Conservation (phyloP, 768 basidiomycete species). For the Boletus eberwhitei region DNA sequence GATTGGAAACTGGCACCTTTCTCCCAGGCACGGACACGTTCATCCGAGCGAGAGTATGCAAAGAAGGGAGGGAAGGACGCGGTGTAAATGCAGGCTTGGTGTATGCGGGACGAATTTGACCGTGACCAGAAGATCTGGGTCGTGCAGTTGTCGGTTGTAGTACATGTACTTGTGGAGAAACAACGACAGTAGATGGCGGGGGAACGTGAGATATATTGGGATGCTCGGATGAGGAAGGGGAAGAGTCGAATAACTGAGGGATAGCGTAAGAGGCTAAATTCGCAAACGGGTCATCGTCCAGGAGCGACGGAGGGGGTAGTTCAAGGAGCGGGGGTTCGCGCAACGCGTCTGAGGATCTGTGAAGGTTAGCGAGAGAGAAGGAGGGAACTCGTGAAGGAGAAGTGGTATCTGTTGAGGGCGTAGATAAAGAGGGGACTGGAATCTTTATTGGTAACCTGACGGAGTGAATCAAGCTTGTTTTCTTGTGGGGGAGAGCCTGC, state of each 20-base stretch:
- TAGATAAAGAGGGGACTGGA: background rate
- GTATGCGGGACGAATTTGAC: constrained; percentile 38
- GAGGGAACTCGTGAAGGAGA: constrained; percentile 15
- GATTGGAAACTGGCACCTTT: constrained; percentile 31
- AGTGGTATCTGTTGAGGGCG: background rate
- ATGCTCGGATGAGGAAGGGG: background rate
- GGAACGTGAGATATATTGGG: constrained; percentile 8
- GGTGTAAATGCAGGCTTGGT: constrained; percentile 40
- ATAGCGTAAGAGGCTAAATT: constrained; percentile 38
- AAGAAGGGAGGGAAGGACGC: constrained; percentile 43
- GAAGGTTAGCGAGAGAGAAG: constrained; percentile 7
- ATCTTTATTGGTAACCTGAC: background rate
- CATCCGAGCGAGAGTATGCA: constrained; percentile 37
- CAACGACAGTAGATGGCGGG: constrained; percentile 10
- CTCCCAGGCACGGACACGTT: constrained; percentile 32
- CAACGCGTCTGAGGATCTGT: background rate
- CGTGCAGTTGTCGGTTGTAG: constrained; percentile 16
- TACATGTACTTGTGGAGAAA: constrained; percentile 8
- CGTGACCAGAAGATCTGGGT: constrained; percentile 34
- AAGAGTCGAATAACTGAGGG: background rate
- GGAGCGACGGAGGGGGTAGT: constrained; percentile 26
- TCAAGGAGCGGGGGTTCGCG: background rate
- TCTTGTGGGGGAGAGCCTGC: background rate
- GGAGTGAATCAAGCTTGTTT: background rate
- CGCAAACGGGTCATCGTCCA: constrained; percentile 77